Evolutionary conservation across 202 grass and related monocot genomes (phyloP).

Genomic region (Schoenoplectus triqueter): DNA sequence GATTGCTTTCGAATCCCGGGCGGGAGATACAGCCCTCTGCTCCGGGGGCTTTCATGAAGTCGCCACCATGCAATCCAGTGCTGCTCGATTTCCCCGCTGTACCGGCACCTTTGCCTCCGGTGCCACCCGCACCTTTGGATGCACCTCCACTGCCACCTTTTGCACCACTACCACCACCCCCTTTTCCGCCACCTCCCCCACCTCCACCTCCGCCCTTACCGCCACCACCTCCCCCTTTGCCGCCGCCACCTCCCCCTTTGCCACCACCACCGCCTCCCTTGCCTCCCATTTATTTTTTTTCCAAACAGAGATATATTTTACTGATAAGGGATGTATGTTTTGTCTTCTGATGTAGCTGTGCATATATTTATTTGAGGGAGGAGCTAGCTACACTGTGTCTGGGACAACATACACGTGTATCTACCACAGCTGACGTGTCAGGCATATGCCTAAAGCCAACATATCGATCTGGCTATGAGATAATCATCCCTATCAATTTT

Average conservation of each 20-base stretch:
- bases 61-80: neutral
- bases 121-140: neutral
- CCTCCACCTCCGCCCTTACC: neutral
- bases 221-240: neutral
- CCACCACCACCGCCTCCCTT: neutral
- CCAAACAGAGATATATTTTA: neutral
- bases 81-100: neutral
- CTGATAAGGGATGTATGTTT: neutral
- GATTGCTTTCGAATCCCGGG: neutral
- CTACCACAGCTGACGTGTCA: too few species aligned
- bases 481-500: neutral
- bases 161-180: neutral
- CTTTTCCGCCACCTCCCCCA: neutral
- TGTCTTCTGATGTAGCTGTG: neutral
- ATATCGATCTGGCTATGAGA: neutral
- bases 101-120: neutral
- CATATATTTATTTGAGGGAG: neutral
- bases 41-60: conserved; percentile 30
- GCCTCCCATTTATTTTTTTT: neutral
- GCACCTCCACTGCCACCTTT: neutral
- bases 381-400: neutral
- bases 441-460: neutral
- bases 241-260: neutral
- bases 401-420: too few species aligned
- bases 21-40: conserved; percentile 14